Evolutionary conservation across 169 alveolate species (phyloP), one percentile per base, ranked within the genome.

Genomic region (Fabrea salina): DNA sequence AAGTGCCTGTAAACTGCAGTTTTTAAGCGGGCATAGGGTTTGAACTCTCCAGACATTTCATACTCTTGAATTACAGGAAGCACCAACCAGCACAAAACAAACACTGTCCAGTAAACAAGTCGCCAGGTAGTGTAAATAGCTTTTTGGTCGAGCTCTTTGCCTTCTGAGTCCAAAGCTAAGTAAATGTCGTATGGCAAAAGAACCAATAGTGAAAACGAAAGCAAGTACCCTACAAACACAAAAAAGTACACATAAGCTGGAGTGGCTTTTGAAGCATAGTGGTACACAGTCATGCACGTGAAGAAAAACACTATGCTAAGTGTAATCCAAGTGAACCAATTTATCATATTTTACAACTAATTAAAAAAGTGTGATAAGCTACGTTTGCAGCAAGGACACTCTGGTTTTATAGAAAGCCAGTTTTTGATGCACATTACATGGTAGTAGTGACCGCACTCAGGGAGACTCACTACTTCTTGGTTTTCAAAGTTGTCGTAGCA

Each of bases 401-500:
- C 40, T 47, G 54, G 41, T 49, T 77, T 57, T 0, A 27, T 41
- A 68, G 40, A 49, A 57, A 83, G n/a, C 79, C 88, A 83, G 43
- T 77, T 58, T 56, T 70, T 37, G 39, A 83, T 70, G 35, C 88
- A 83, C 19, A 2, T 5, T 35, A 68, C 40, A 77, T 83, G 88
- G 44, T 57, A 83, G 33, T 50, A 41, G 77, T 83, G 88, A n/a
- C 59, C 32, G 40, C 88, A 83, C 57, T 64, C 41, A 32, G 75
- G 75, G 3, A 64, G 75, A 6, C 39, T 64, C n/a, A 22, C 27
- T 5, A 33, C 22, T 4, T 22, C 59, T 51, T 30, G 27, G 3
- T 51, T 33, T 51, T 51, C 59, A 2, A 33, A 33, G 5, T 22
- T 51, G 22, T 51, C 59, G n/a, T n/a, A n/a, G n/a, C n/a, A n/a